Percentiles rank a stretch among this genome's conserved stretches.
Conservation (phyloP, 2,329 filamentous ascomycete species). For the Chaetomium olivaceum region DNA sequence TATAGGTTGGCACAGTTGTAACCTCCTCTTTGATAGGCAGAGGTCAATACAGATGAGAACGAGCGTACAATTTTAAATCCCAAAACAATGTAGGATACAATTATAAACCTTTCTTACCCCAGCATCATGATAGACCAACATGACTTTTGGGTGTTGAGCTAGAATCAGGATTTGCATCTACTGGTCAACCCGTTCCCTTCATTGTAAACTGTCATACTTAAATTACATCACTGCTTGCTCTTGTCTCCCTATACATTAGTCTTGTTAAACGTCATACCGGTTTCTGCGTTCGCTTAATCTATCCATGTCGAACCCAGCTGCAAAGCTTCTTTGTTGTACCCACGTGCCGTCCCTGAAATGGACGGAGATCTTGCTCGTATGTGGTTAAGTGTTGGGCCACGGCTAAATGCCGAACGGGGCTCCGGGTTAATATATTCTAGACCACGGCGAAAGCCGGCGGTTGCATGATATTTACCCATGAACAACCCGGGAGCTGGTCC, state of each 20-base stretch:
- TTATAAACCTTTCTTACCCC: too few relatives aligned
- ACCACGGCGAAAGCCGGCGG: constrained; percentile 2
- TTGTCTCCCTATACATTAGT: background rate
- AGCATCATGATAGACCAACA: too few relatives aligned
- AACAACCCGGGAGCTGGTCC: background rate
- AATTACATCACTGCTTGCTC: background rate
- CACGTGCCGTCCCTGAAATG: background rate
- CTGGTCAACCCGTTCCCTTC: background rate
- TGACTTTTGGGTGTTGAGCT: background rate
- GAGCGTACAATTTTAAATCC: too few relatives aligned
- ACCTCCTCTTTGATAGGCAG: too few relatives aligned
- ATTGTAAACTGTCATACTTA: background rate
- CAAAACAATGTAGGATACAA: too few relatives aligned
- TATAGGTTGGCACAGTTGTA: too few relatives aligned
- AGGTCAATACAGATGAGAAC: too few relatives aligned
- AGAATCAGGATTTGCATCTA: background rate
- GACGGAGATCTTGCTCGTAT: constrained; percentile 4
- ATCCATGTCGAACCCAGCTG: background rate
- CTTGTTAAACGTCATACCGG: background rate
- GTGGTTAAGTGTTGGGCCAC: background rate
- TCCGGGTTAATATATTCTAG: constrained; percentile 10
- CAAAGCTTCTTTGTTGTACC: background rate
- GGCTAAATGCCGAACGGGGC: constrained; percentile 15
- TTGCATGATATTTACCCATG: constrained; percentile 16
- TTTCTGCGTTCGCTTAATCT: background rate